Base-by-base conservation (phyloP, 768 basidiomycete species). In the Hemileccinum rubropunctum region DNA sequence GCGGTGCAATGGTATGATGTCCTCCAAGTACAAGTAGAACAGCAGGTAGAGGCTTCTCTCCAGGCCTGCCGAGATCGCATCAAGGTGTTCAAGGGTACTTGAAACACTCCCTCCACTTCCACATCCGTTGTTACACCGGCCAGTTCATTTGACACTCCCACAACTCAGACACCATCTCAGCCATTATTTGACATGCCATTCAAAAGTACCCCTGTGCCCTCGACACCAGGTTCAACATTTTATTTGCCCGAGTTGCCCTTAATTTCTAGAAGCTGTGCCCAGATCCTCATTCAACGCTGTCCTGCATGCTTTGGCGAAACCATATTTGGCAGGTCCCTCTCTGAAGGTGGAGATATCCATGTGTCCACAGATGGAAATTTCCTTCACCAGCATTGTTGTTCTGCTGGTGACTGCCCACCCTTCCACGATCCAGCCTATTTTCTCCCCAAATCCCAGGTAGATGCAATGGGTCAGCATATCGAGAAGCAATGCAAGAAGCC, bases 341-440 rank as follows among this genome's bases (percentile, higher is more conserved):
- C 10, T 1, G 23, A 51, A 3, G 71, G 74, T 0, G 69, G 57
- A 2, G 70, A 76, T 47, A 59, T 75, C 9, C 71, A 73, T 32
- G 56, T 76, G 0, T 62, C 62, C 0, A 48, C 47, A 2, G 39
- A 48, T 17, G 32, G 47, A 12, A 48, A 48, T 28, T 48, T 48
- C 6, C 47, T 41, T 10, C 47, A 48, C n/a, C 23, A 40, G 3
- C 47, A 48, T 8, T 13, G 34, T n/a, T 17, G 26, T 1, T 48
- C 47, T 2, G 33, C 47, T 4, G 47, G 40, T 4, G 26, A 42
- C 3, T 27, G 21, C 0, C 47, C 32, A 1, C 10, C 8, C 3
- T 34, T 48, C 9, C 34, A 48, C 14, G 3, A 33, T 7, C 47
- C 32, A 11, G 5, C 1, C 3, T 48, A 23, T 36, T 48, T 48